phyloP scores from a whole-genome alignment of 2,329 filamentous ascomycete genomes.

The Neonectria faginata region DNA sequence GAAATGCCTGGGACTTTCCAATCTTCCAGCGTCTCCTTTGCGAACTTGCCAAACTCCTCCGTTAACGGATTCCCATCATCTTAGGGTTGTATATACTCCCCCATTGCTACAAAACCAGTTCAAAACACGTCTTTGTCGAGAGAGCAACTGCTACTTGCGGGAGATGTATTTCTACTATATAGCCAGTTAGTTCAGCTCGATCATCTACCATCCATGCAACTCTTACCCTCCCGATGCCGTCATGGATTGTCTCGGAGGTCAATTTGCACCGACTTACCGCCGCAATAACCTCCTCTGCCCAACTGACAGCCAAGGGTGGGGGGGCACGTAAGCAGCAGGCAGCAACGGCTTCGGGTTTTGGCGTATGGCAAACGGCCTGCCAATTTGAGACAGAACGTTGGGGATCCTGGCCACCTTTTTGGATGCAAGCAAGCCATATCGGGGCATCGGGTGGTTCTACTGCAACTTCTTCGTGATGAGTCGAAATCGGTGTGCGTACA shows the following conservation, averaged over 20 bases:
- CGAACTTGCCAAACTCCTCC: constrained; percentile 18
- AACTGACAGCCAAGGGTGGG: neutral
- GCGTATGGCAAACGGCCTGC: constrained; percentile 6
- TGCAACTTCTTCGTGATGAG: constrained; percentile 1
- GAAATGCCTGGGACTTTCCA: constrained; percentile 47
- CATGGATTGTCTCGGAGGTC: neutral
- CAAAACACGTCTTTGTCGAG: neutral
- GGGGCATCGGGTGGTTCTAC: neutral
- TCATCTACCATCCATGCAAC: neutral
- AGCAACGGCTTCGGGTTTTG: neutral
- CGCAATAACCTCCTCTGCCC: neutral
- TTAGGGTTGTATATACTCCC: neutral
- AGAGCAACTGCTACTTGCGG: too few relatives aligned
- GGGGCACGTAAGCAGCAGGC: neutral
- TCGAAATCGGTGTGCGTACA: constrained; percentile 4
- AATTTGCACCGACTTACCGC: neutral
- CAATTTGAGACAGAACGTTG: constrained; percentile 10
- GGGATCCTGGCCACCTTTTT: neutral
- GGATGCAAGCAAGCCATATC: neutral
- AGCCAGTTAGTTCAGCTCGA: neutral
- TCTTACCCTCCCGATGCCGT: neutral
- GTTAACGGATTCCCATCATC: constrained; percentile 14
- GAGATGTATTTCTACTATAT: neutral
- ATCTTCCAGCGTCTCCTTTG: constrained; percentile 32
- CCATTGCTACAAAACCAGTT: neutral